Evolutionary conservation across 2,329 filamentous ascomycete species (phyloP), one percentile per base, ranked within the genome.

Genomic region (Aspergillus tubingensis): DNA sequence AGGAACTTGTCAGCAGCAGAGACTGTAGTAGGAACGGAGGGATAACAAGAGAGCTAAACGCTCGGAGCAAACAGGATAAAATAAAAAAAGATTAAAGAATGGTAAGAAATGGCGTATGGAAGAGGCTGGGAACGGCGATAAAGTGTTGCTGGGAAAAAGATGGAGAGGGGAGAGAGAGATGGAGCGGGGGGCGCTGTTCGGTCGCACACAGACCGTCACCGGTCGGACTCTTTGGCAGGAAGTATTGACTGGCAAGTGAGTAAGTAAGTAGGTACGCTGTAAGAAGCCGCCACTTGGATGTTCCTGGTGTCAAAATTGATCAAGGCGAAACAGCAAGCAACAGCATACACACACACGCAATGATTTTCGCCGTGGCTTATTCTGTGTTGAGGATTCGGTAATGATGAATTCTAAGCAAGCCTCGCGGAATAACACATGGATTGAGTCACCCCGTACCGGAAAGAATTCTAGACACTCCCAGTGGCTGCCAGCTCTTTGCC

Each of bases 171-270:
- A 36, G 32, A 27, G 25, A 27, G 7, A 36, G 32, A 19, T 58
- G 54, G 48, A 62, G 62, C 62, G 62, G 62, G 62, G 62, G 62
- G 30, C 1, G 4, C 32, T 61, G 59, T 59, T 59, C 62, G 62
- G 59, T 54, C 41, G 57, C 59, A 47, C 39, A 59, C 54, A 38
- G 43, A 30, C 27, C 50, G 15, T 50, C 41, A 36, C 52, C 47
- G 48, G 48, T 58, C 52, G 53, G 59, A 59, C 44, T 58, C 51
- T 58, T 54, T 55, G 41, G 50, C 57, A 54, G 25, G 23, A 17
- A 32, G 25, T 32, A 49, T 8, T 15, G 6, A n/a, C 11, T 30
- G 8, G 5, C 2, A 23, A 36, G 32, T 30, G 3, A 30, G 27
- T 11, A 32, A 30, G 27, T 11, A 32, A 19, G 41, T 44, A 21